Evolutionary conservation across 78 protist genomes (phyloP).

Genomic region (Speleostelium caveatum): DNA sequence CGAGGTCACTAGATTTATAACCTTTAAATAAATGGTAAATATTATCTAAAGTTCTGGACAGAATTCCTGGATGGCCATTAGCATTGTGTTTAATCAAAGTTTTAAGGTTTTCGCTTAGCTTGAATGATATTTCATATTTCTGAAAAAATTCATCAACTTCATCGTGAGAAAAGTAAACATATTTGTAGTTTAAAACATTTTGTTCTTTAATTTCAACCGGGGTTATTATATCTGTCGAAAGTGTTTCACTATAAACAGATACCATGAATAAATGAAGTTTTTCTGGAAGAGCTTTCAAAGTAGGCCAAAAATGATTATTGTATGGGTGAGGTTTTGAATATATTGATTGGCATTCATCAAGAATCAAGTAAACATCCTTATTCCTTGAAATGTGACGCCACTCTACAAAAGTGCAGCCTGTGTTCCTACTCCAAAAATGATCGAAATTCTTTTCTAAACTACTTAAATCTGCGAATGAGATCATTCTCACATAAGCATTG

Average conservation of each 20-base stretch:
- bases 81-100: neutral
- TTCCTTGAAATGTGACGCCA: neutral
- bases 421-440: neutral
- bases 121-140: too few species aligned
- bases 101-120: neutral
- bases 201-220: neutral
- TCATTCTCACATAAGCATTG: neutral
- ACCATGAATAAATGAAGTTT: neutral
- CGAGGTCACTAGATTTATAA: too few species aligned
- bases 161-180: neutral
- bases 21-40: too few species aligned
- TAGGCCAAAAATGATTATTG: neutral
- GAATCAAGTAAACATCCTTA: neutral
- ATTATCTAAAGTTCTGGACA: too few species aligned
- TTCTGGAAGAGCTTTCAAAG: neutral
- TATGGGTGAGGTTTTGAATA: neutral
- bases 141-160: neutral
- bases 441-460: too few species aligned
- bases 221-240: neutral
- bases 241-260: neutral
- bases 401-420: neutral
- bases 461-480: neutral
- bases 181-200: too few species aligned
- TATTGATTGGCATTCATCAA: neutral
- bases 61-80: neutral